Base-by-base conservation (phyloP, 208 protist genomes). In the Histomonas meleagridis region DNA sequence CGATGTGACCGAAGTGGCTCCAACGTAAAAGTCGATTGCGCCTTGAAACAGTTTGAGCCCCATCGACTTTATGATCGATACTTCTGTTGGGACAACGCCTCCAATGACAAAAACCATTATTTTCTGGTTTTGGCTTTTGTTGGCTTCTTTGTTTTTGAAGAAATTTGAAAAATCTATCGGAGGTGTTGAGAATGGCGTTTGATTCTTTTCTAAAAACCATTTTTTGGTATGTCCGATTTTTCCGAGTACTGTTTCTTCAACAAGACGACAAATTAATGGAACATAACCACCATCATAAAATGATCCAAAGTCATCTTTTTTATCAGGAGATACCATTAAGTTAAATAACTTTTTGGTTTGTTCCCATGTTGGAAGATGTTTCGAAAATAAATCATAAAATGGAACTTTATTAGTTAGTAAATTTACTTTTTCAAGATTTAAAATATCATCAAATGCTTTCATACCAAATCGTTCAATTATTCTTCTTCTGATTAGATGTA, bases 261-360 rank as follows among this genome's bases (percentile, higher is more conserved):
- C 76, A 48, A 86, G 46, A 38, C 76, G 4, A 16, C 18, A 40
- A 12, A n/a, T 32, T 43, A 86, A n/a, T 86, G 76, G 76, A 38
- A 86, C 43, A 48, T 86, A 86, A 21, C 76, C 76, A 55, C 46
- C 76, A n/a, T n/a, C n/a, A 48, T 86, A 86, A n/a, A 55, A 51
- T 5, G 46, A 32, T 18, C 76, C 76, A 18, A 86, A 32, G 26
- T 86, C 76, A 32, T 5, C 55, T 5, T 51, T 3, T 32, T 65
- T 26, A 32, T 65, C n/a, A 32, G 60, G 60, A 65, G 16, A 10
- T 32, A 65, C 60, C 23, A 65, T 65, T 65, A 65, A 65, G 16
- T 65, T 65, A 28, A 65, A 65, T n/a, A 5, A 10, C 3, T 65
- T n/a, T n/a, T n/a, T 65, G 3, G n/a, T 5, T n/a, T 65, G 16